Evolutionary conservation across 129 eudicot species (phyloP), one percentile per base, ranked within the genome.

Genomic region (Arctium lappa): DNA sequence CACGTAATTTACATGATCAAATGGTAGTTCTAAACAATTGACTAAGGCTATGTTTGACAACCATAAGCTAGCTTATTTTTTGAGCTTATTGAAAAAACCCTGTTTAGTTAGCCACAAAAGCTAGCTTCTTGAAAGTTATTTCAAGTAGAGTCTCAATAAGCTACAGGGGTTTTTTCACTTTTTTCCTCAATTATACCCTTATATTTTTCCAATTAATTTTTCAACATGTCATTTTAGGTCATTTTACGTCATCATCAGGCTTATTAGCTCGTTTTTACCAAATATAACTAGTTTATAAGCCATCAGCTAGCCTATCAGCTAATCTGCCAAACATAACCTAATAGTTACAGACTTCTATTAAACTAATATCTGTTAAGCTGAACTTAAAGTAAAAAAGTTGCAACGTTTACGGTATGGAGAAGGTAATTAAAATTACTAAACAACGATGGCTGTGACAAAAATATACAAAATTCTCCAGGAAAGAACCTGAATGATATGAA

Each of bases 401-500:
- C 72, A 62, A 65, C 39, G 63, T 40, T 77, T n/a, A 81, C 42
- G 15, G 15, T 30, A 38, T 29, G 22, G 7, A 56, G 8, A 34
- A 12, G 38, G 40, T 65, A 79, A 65, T 4, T 22, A 79, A 12
- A 44, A 31, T 65, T 31, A 38, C 3, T 68, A 6, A 68, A 6
- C 13, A 32, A 40, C 1, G 9, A 82, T n/a, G 46, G 30, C 3
- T 75, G 30, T 73, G n/a, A 82, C 34, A 39, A 74, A 13, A 31
- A 68, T 11, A 66, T 5, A 74, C 62, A 10, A 75, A 65, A 12
- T 44, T 36, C 8, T 70, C 30, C 6, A 9, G 8, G 56, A 15
- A 42, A 44, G 2, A 44, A 91, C 92, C 95, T 89, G 88, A 74
- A 87, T 88, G 86, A 81, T 84, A 81, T 34, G 91, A 53, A 73